Percentiles rank a stretch among this genome's conserved stretches.
These are phyloP conservation scores for Suillus paluster DNA, from an alignment of 768 basidiomycete genomes.

Conservation along the genomic window DNA sequence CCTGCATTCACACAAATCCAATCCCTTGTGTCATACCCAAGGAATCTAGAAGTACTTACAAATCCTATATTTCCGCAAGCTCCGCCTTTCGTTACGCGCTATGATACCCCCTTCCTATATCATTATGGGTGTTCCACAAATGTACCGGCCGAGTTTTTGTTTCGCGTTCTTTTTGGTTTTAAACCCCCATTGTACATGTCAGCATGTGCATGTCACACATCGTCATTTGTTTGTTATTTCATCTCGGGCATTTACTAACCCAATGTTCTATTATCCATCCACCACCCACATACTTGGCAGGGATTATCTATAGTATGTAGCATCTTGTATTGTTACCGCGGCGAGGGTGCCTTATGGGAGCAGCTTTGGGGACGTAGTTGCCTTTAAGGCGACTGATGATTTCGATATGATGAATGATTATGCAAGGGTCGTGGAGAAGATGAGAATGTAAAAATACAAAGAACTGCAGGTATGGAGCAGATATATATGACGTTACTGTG, in stretches of 20 bases:
- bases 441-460: conserved; percentile 2
- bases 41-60: conserved; percentile 5
- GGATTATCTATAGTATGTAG: conserved; percentile 5
- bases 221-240: conserved; percentile 3
- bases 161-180: neutral
- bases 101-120: conserved; percentile 6
- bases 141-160: neutral
- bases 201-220: neutral
- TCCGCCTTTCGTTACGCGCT: neutral
- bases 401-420: neutral
- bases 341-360: neutral
- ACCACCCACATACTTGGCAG: neutral
- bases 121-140: neutral
- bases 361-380: neutral
- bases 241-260: neutral
- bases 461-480: neutral
- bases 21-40: neutral
- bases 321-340: conserved; percentile 7
- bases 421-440: neutral
- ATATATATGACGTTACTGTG: neutral
- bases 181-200: neutral
- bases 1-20: neutral
- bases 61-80: conserved; percentile 2
- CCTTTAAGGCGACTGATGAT: neutral
- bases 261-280: conserved; percentile 7